These are phyloP conservation scores for Tulasnella sp. DNA, from an alignment of 768 basidiomycete genomes.

Conservation along the genomic window DNA sequence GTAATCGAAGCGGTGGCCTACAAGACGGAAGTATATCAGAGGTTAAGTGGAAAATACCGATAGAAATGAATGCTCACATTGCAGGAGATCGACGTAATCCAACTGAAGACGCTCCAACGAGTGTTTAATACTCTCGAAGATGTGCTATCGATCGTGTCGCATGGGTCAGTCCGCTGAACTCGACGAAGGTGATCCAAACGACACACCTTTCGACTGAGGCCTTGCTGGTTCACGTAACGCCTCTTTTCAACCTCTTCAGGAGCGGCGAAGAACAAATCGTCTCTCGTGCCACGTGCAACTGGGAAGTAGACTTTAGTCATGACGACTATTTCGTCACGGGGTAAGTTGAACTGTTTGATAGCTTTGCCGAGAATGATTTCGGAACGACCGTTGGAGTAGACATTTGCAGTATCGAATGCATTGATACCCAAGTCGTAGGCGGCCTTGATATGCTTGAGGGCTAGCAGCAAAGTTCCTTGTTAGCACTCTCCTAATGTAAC, in stretches of 20 bases:
- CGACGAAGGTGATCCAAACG: neutral
- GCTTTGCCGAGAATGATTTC: constrained; percentile 64
- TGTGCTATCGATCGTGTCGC: constrained; percentile 32
- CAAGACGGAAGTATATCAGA: neutral
- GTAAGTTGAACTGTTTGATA: constrained; percentile 43
- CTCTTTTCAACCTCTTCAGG: constrained; percentile 4
- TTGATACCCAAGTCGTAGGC: constrained; percentile 14
- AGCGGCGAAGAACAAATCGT: neutral
- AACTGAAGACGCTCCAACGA: constrained; percentile 38
- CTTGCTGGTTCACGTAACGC: constrained; percentile 16
- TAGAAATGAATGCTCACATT: constrained; percentile 31
- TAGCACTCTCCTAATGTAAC: neutral
- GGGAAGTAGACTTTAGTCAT: constrained; percentile 53
- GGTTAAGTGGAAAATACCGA: neutral
- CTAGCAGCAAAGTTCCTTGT: neutral
- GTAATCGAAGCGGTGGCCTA: constrained; percentile 34
- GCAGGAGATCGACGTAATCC: constrained; percentile 42
- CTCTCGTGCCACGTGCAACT: neutral
- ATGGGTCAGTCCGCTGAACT: neutral
- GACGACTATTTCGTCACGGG: constrained; percentile 59
- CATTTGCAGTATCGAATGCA: constrained; percentile 5
- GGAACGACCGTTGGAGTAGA: constrained; percentile 29
- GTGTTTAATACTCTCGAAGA: constrained; percentile 41
- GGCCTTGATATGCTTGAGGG: neutral
- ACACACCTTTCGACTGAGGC: constrained; percentile 18